These are phyloP conservation scores for Blastocystis sp. DNA, from an alignment of 352 stramenopile genomes.

Conservation along the genomic window DNA sequence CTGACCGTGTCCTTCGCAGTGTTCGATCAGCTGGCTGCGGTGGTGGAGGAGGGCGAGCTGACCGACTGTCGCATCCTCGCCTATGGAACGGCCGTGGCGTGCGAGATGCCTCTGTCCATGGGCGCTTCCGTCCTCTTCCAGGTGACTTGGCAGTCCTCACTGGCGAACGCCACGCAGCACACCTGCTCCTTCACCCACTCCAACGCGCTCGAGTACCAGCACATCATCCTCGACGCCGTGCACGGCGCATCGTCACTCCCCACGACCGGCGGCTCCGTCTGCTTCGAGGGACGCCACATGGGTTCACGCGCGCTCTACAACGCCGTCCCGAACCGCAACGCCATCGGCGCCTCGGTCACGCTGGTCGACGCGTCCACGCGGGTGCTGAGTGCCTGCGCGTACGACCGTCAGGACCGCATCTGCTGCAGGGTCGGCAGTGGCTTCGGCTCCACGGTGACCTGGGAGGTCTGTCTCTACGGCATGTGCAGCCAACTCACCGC, in stretches of 20 bases:
- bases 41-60: neutral
- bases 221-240: neutral
- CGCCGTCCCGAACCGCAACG: neutral
- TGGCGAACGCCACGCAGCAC: conserved; percentile 6
- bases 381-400: neutral
- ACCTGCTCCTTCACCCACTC: neutral
- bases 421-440: neutral
- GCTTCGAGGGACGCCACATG: conserved; percentile 27
- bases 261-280: neutral
- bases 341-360: neutral
- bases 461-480: conserved; percentile 15
- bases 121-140: neutral
- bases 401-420: neutral
- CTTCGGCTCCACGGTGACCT: neutral
- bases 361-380: neutral
- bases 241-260: neutral
- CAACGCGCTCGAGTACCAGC: neutral
- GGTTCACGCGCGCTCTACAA: neutral
- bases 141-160: neutral
- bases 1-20: neutral
- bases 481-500: neutral
- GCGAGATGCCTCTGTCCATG: neutral
- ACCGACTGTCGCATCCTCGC: neutral
- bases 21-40: neutral
- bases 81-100: neutral